Evolutionary conservation across 768 basidiomycete genomes (phyloP).

Genomic region (Leccinum barrowsii): DNA sequence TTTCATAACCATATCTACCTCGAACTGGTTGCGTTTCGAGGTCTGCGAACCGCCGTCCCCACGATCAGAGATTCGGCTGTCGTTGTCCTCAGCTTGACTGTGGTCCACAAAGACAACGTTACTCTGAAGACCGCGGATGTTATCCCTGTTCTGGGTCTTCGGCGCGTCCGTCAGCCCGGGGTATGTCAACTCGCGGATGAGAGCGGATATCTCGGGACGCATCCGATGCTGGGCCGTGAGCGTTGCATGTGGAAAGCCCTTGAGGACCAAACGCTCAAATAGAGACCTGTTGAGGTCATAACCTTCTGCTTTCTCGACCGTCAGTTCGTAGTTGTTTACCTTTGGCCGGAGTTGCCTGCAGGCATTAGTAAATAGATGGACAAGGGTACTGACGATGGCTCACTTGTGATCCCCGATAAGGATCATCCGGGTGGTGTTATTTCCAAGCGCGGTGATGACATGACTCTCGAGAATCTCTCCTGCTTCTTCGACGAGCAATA

Average conservation of each 20-base stretch:
- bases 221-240: constrained; percentile 64
- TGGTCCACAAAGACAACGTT: constrained; percentile 66
- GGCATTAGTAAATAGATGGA: not conserved
- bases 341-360: constrained; percentile 68
- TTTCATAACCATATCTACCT: constrained; percentile 62
- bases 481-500: constrained; percentile 68
- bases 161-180: constrained; percentile 58
- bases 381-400: constrained; percentile 14
- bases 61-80: constrained; percentile 38
- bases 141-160: constrained; percentile 44
- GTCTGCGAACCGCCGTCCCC: constrained; percentile 44
- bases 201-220: constrained; percentile 67
- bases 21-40: constrained; percentile 60
- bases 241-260: constrained; percentile 57
- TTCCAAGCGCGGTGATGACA: constrained; percentile 53
- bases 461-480: constrained; percentile 73
- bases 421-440: constrained; percentile 48
- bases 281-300: constrained; percentile 65
- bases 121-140: constrained; percentile 51
- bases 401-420: constrained; percentile 75
- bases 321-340: constrained; percentile 61
- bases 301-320: constrained; percentile 65
- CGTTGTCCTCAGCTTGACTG: constrained; percentile 49
- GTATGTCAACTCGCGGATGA: constrained; percentile 62
- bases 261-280: constrained; percentile 64